Evolutionary conservation across 441 rosid genomes (phyloP).

Genomic region (Pelargonium exstipulatum): DNA sequence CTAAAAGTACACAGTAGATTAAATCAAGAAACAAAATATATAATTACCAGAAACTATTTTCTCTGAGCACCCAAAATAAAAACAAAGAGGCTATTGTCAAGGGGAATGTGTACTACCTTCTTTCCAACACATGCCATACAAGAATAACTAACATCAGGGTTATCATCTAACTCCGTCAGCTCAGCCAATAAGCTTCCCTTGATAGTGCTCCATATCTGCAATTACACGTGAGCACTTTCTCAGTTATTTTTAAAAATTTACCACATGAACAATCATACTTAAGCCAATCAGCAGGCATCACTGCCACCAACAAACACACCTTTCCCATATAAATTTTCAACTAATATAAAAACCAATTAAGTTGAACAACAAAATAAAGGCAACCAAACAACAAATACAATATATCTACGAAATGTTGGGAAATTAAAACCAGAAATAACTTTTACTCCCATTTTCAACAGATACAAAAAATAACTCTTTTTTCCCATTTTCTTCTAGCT

Average conservation of each 20-base stretch:
- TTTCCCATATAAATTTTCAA: too few species aligned
- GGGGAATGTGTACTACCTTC: conserved; percentile 29
- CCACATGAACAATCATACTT: not conserved
- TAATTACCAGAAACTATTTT: not conserved
- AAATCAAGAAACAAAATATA: conserved; percentile 7
- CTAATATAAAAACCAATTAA: too few species aligned
- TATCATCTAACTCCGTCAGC: conserved; percentile 31
- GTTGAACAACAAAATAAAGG: too few species aligned
- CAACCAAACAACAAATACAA: too few species aligned
- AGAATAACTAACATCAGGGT: conserved; percentile 23
- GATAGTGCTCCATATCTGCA: conserved; percentile 41
- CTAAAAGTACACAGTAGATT: conserved; percentile 24
- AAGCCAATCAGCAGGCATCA: not conserved
- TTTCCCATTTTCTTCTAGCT: too few species aligned
- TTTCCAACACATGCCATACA: conserved; percentile 35
- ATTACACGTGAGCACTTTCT: too few species aligned
- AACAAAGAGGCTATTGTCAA: not conserved
- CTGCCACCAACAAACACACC: too few species aligned
- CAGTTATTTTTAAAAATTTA: not conserved
- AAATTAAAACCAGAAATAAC: too few species aligned
- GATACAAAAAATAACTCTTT: too few species aligned
- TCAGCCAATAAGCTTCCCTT: conserved; percentile 34
- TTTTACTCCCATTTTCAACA: too few species aligned
- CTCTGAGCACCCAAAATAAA: not conserved
- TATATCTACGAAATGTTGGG: too few species aligned